Evolutionary conservation across 2,329 filamentous ascomycete species (phyloP).

Genomic region (Dactylonectria macrodidyma): DNA sequence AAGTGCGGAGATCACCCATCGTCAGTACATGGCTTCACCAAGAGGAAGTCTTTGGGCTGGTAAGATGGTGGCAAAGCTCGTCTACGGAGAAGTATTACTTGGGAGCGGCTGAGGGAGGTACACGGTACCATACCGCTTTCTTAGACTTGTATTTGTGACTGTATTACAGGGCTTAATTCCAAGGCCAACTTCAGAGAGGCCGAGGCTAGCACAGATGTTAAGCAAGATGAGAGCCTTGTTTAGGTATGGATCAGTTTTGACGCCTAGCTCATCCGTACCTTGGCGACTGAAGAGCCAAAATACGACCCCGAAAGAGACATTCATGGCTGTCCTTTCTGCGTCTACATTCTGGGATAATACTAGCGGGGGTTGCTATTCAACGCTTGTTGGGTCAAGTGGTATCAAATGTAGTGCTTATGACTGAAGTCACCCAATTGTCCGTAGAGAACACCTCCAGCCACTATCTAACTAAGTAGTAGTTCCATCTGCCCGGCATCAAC

Average conservation of each 20-base stretch:
- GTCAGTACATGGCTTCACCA: conserved; percentile 43
- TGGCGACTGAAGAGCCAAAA: background rate
- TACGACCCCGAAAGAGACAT: background rate
- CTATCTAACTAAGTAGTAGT: no score
- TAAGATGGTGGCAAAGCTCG: conserved; percentile 37
- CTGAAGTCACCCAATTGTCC: no score
- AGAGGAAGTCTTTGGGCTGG: conserved; percentile 37
- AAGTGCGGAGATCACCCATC: conserved; percentile 38
- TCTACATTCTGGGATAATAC: background rate
- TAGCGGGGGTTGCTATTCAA: background rate
- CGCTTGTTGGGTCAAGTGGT: background rate
- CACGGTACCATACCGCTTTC: conserved; percentile 37
- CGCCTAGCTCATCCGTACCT: background rate
- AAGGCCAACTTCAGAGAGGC: background rate
- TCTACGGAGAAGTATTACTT: conserved; percentile 42
- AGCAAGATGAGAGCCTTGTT: background rate
- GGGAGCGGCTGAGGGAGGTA: conserved; percentile 44
- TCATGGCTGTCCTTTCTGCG: background rate
- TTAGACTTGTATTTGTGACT: conserved; percentile 5
- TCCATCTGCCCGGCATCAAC: no score
- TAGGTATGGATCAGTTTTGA: background rate
- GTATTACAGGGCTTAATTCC: background rate
- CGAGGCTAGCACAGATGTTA: background rate
- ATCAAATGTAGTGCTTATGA: background rate
- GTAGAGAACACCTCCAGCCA: no score